Evolutionary conservation across 495 filamentous ascomycete species (phyloP).

Genomic region (Alectoria sarmentosa): DNA sequence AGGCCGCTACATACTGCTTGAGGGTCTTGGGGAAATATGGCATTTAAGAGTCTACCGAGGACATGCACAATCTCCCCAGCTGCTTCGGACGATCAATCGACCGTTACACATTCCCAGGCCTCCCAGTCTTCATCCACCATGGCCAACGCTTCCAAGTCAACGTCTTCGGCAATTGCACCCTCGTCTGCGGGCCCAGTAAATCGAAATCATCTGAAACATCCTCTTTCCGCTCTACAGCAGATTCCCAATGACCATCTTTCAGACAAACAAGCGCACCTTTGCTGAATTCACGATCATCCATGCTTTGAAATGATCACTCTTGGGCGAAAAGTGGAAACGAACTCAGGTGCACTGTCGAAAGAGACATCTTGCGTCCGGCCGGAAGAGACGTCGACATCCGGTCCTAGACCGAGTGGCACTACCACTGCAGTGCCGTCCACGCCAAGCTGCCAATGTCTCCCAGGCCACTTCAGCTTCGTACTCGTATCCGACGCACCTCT

Average conservation of each 20-base stretch:
- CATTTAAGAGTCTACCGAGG: not conserved
- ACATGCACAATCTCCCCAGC: not conserved
- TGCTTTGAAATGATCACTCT: slow-evolving; percentile 12
- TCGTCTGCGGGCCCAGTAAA: slow-evolving; percentile 5
- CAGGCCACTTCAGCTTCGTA: too few species aligned
- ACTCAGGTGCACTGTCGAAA: slow-evolving; percentile 12
- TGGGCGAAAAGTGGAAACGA: slow-evolving; percentile 24
- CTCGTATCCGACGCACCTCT: too few species aligned
- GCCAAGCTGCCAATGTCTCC: too few species aligned
- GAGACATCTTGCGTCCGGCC: not conserved
- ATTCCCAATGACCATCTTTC: not conserved
- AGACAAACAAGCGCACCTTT: slow-evolving; percentile 14
- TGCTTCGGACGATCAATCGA: not conserved
- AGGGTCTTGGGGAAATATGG: not conserved
- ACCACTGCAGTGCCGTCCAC: too few species aligned
- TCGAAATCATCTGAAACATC: not conserved
- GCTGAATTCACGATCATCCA: slow-evolving; percentile 7
- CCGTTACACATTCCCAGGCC: not conserved
- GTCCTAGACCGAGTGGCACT: too few species aligned
- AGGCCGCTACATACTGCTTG: not conserved
- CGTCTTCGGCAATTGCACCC: not conserved
- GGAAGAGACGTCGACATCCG: not conserved
- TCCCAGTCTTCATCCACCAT: not conserved
- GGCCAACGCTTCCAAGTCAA: not conserved
- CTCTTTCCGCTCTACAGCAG: not conserved